phyloP scores from a whole-genome alignment of 768 basidiomycete species.

The Mycena kentingensis region DNA sequence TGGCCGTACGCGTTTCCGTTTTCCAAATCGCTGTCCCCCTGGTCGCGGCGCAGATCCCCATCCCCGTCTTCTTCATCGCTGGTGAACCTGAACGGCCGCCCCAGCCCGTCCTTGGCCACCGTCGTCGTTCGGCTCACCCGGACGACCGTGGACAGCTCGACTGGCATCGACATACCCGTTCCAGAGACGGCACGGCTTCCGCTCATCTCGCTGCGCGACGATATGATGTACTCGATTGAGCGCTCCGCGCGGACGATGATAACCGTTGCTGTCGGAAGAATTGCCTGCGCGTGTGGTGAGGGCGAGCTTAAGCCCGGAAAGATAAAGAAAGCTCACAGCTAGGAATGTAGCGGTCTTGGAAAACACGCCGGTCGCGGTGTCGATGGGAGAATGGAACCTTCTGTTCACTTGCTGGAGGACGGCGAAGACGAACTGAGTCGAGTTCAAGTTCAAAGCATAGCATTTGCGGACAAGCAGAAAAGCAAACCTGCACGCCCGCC shows the following conservation, averaged over 20 bases:
- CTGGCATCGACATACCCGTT: too few species aligned
- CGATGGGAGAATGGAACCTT: not conserved
- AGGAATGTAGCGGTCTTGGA: slow-evolving; percentile 7
- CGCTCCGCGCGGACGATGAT: slow-evolving; percentile 15
- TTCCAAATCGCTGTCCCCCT: too few species aligned
- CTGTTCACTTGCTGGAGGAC: slow-evolving; percentile 2
- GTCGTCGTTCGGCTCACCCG: too few species aligned
- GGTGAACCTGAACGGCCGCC: too few species aligned
- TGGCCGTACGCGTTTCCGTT: too few species aligned
- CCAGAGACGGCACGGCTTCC: too few species aligned
- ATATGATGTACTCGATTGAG: too few species aligned
- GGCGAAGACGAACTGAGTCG: not conserved
- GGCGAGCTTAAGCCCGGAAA: not conserved
- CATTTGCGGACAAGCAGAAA: not conserved
- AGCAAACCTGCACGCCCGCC: slow-evolving; percentile 11
- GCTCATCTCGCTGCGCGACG: too few species aligned
- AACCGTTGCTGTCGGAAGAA: slow-evolving; percentile 19
- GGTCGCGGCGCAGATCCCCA: too few species aligned
- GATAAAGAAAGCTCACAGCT: slow-evolving; percentile 4
- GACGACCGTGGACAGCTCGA: too few species aligned
- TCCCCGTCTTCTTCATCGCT: too few species aligned
- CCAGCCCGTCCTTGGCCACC: too few species aligned
- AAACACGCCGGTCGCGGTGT: slow-evolving; percentile 11
- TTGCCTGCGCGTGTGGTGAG: slow-evolving; percentile 12
- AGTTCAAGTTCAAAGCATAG: not conserved